A percentile compares a stretch with the other conserved stretches of the same genome.
Conservation (phyloP, 495 filamentous ascomycete species). For the Hypoxylon perforatum region DNA sequence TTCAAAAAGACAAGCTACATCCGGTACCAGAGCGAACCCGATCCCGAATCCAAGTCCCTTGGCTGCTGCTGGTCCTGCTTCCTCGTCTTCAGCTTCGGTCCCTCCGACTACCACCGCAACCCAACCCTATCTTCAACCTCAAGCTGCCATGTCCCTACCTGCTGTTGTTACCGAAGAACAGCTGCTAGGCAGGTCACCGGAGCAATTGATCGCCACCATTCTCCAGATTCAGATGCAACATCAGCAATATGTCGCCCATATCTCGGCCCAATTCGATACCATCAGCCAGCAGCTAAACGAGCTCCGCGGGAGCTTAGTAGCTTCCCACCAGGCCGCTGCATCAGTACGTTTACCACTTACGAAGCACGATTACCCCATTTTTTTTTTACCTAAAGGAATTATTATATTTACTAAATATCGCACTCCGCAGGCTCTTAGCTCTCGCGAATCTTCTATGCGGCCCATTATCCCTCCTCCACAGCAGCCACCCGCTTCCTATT, state of each 20-base stretch:
- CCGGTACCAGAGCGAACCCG: slow-evolving; percentile 37
- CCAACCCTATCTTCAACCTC: slow-evolving; percentile 40
- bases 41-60: slow-evolving; percentile 40
- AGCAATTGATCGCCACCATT: slow-evolving; percentile 49
- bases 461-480: slow-evolving; percentile 40
- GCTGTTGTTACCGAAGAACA: slow-evolving; percentile 45
- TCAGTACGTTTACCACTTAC: slow-evolving; percentile 34
- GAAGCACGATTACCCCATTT: slow-evolving; percentile 3
- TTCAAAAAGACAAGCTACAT: slow-evolving; percentile 49
- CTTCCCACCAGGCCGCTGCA: slow-evolving; percentile 48
- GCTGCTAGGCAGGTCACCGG: slow-evolving; percentile 43
- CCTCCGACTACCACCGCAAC: slow-evolving; percentile 40
- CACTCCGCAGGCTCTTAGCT: slow-evolving; percentile 37
- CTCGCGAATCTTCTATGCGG: slow-evolving; percentile 39
- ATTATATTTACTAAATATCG: slow-evolving; percentile 25
- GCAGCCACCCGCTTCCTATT: slow-evolving; percentile 38
- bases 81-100: slow-evolving; percentile 39
- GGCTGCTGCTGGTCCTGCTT: slow-evolving; percentile 30
- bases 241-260: slow-evolving; percentile 46
- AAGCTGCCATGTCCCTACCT: slow-evolving; percentile 43
- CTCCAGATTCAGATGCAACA: slow-evolving; percentile 49
- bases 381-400: slow-evolving; percentile 14
- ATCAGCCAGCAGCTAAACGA: slow-evolving; percentile 48
- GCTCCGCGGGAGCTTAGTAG: slow-evolving; percentile 43
- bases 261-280: slow-evolving; percentile 45